Conservation (phyloP, 2,329 filamentous ascomycete species). For the Pyricularia sp. region DNA sequence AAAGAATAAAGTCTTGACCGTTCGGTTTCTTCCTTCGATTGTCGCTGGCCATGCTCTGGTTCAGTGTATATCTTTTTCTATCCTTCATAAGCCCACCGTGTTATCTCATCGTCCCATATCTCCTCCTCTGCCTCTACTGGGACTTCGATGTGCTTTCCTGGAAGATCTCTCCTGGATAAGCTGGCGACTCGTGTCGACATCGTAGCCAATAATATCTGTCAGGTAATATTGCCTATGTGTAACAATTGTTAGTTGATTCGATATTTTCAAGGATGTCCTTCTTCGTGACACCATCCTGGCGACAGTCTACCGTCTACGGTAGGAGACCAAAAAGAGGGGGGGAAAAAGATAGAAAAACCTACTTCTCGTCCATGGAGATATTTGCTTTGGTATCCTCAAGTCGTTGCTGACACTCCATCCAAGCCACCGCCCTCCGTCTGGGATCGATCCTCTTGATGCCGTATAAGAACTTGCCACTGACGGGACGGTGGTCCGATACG, state of each 20-base stretch:
- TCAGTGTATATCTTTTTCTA: neutral
- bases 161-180: constrained; percentile 29
- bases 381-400: constrained; percentile 60
- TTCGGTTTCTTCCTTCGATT: neutral
- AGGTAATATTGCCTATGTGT: constrained; percentile 34
- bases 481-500: constrained; percentile 85
- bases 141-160: constrained; percentile 13
- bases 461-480: constrained; percentile 73
- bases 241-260: constrained; percentile 12
- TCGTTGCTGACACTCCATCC: constrained; percentile 60
- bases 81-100: neutral
- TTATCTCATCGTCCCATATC: constrained; percentile 3
- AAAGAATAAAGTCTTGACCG: neutral
- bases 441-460: constrained; percentile 71
- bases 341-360: constrained; percentile 27
- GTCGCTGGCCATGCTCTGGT: neutral
- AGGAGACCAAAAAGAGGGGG: neutral
- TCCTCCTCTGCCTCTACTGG: constrained; percentile 13
- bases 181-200: constrained; percentile 33
- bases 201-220: constrained; percentile 38
- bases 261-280: neutral
- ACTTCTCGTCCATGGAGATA: constrained; percentile 66
- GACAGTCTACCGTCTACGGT: neutral
- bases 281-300: neutral
- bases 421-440: constrained; percentile 49